Evolutionary conservation across 2,329 filamentous ascomycete species (phyloP).

Genomic region (Nemania sp.): DNA sequence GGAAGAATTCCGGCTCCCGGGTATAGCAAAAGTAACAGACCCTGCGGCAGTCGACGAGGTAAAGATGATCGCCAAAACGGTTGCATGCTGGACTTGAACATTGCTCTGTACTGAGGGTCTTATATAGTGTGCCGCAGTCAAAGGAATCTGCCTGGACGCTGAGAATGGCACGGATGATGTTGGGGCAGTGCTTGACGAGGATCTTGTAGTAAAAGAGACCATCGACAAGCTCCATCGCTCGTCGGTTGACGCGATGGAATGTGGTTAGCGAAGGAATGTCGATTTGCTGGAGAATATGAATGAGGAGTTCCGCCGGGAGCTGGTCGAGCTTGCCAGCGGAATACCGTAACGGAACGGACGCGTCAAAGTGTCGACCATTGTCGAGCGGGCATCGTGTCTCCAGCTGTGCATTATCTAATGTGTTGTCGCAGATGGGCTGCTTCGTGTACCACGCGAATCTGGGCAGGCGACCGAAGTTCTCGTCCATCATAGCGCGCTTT

Average conservation of each 20-base stretch:
- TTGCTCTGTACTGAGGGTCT: background rate
- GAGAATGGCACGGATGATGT: conserved; percentile 10
- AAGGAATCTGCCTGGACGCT: conserved; percentile 5
- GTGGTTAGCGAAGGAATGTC: conserved; percentile 40
- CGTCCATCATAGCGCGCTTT: background rate
- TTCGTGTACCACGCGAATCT: background rate
- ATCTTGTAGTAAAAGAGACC: background rate
- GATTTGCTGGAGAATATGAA: conserved; percentile 33
- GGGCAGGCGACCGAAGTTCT: background rate
- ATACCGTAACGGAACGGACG: background rate
- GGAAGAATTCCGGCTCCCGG: conserved; percentile 3
- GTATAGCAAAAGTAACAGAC: conserved; percentile 7
- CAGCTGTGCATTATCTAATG: conserved; percentile 3
- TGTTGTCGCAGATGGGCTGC: conserved; percentile 4
- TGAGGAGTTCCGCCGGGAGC: conserved; percentile 38
- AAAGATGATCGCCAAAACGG: conserved; percentile 10
- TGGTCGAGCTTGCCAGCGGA: conserved; percentile 32
- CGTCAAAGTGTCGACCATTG: background rate
- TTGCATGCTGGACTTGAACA: conserved; percentile 2
- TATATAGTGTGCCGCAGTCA: conserved; percentile 1
- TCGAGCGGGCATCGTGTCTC: conserved; percentile 10
- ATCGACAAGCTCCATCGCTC: conserved; percentile 9
- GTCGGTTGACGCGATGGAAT: conserved; percentile 42
- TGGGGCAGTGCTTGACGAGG: conserved; percentile 13
- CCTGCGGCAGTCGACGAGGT: conserved; percentile 6